These are phyloP conservation scores for Beauveria asiatica DNA, from an alignment of 2,329 filamentous ascomycete genomes.

Conservation along the genomic window DNA sequence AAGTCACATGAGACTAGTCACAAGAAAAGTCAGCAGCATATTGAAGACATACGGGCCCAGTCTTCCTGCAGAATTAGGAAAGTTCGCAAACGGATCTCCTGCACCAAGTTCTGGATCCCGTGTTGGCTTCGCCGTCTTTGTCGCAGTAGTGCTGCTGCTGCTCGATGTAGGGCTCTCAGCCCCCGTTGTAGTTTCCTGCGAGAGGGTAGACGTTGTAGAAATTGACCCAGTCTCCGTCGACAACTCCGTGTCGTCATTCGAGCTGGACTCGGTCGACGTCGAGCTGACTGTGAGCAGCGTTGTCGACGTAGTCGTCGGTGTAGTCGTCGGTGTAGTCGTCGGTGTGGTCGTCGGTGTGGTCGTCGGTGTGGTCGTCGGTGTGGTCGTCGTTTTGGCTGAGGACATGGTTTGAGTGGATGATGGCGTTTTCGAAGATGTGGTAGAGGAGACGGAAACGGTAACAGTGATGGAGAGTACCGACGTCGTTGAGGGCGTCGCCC, in stretches of 20 bases:
- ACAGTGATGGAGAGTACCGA: neutral
- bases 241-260: neutral
- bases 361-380: neutral
- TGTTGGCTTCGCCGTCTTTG: neutral
- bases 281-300: neutral
- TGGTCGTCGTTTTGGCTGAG: neutral
- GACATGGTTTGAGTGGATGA: neutral
- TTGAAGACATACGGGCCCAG: neutral
- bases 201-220: neutral
- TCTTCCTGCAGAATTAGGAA: neutral
- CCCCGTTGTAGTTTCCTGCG: neutral
- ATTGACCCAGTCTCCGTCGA: neutral
- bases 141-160: neutral
- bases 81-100: slow-evolving; percentile 6
- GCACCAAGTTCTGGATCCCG: neutral
- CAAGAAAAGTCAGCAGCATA: neutral
- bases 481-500: neutral
- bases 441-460: neutral
- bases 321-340: neutral
- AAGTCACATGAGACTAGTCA: neutral
- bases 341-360: neutral
- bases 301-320: neutral
- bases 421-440: neutral
- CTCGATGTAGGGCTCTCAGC: neutral
- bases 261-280: neutral